phyloP scores from a whole-genome alignment of 1,284 basidiomycete genomes.

The Mrakiaceae sp. region DNA sequence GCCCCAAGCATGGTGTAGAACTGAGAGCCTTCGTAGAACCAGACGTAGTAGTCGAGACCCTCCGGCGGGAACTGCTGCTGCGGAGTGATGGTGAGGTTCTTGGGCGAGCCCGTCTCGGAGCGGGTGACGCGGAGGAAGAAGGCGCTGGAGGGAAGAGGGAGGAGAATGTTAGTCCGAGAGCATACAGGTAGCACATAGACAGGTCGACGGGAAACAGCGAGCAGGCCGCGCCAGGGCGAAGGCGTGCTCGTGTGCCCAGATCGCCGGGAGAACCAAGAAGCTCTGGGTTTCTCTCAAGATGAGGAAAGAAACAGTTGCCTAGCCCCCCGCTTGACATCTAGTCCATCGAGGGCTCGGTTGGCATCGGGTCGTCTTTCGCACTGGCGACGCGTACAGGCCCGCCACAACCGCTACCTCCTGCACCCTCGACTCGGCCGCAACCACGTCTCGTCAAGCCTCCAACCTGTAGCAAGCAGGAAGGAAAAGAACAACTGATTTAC shows the following conservation, averaged over 20 bases:
- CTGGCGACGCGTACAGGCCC: too few relatives aligned
- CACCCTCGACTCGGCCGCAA: too few relatives aligned
- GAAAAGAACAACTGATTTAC: conserved; percentile 25
- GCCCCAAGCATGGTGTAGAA: conserved; percentile 90
- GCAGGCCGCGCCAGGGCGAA: background rate
- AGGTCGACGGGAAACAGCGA: background rate
- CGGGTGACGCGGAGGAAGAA: conserved; percentile 85
- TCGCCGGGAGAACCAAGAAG: background rate
- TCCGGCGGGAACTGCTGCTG: conserved; percentile 66
- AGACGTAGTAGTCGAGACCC: conserved; percentile 65
- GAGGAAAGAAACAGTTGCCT: background rate
- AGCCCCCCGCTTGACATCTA: too few relatives aligned
- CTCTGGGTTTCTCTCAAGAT: background rate
- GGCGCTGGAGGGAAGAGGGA: conserved; percentile 37
- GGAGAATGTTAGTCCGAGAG: background rate
- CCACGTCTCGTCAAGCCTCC: conserved; percentile 17
- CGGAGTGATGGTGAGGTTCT: conserved; percentile 64
- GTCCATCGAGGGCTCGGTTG: too few relatives aligned
- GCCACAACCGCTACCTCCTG: too few relatives aligned
- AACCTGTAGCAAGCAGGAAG: conserved; percentile 32
- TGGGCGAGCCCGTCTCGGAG: conserved; percentile 49
- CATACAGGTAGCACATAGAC: background rate
- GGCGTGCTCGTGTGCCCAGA: background rate
- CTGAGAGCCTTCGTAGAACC: conserved; percentile 94
- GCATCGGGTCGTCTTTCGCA: too few relatives aligned